A percentile compares a stretch with the other conserved stretches of the same genome.
Evolutionary conservation across 352 stramenopile genomes (phyloP).

Genomic region (Globisporangium yorkense): DNA sequence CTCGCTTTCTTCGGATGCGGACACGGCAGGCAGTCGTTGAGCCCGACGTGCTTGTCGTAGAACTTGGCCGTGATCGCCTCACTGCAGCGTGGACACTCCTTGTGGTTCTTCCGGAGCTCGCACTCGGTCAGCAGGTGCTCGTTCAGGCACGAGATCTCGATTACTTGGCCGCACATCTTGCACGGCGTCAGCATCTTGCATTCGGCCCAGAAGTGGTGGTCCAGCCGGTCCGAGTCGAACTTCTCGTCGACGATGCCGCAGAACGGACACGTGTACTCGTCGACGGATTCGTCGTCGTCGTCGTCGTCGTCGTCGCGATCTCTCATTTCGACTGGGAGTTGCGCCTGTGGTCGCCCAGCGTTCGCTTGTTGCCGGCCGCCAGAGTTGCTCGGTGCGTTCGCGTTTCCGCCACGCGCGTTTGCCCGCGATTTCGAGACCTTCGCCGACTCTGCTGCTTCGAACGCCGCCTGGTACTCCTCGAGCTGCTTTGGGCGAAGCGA

Average conservation of each 20-base stretch:
- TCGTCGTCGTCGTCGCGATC: slow-evolving; percentile 29
- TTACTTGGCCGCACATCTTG: slow-evolving; percentile 91
- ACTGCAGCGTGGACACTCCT: slow-evolving; percentile 68
- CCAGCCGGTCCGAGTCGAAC: slow-evolving; percentile 86
- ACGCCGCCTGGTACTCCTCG: slow-evolving; percentile 88
- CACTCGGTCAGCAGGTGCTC: slow-evolving; percentile 90
- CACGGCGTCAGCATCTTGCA: slow-evolving; percentile 91
- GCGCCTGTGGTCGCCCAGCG: slow-evolving; percentile 9
- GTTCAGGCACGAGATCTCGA: slow-evolving; percentile 87
- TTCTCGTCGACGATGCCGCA: slow-evolving; percentile 82
- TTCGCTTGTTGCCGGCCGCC: slow-evolving; percentile 8
- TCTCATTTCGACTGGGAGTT: slow-evolving; percentile 18
- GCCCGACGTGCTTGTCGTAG: slow-evolving; percentile 71
- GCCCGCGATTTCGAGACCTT: slow-evolving; percentile 24
- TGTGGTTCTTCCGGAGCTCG: slow-evolving; percentile 79
- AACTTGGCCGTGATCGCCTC: slow-evolving; percentile 85
- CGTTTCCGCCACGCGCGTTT: slow-evolving; percentile 3
- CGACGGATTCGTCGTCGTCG: slow-evolving; percentile 68
- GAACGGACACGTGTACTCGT: slow-evolving; percentile 90
- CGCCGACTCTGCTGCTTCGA: slow-evolving; percentile 54
- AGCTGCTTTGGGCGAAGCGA: slow-evolving; percentile 85
- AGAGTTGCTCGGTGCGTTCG: not conserved
- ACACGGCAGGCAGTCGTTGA: slow-evolving; percentile 65
- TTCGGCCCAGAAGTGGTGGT: slow-evolving; percentile 91
- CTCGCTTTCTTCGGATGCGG: slow-evolving; percentile 53